Percentiles rank a stretch among this genome's conserved stretches.
These are phyloP conservation scores for Sclerotinia trifoliorum DNA, from an alignment of 2,329 filamentous ascomycete genomes.

Conservation along the genomic window DNA sequence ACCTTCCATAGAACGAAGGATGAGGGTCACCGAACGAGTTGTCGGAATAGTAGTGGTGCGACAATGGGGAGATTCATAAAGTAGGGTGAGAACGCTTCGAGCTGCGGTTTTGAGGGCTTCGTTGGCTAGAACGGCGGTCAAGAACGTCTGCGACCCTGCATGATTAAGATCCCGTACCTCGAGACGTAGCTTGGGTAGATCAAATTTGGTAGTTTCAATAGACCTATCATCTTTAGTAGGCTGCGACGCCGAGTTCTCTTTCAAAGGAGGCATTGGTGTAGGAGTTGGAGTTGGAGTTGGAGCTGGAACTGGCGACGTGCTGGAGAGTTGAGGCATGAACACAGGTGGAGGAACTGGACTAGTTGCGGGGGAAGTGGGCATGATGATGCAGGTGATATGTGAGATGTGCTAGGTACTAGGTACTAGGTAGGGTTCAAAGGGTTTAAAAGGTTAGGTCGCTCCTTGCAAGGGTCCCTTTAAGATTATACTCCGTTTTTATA, in stretches of 20 bases:
- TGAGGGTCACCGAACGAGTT: slow-evolving; percentile 83
- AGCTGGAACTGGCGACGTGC: slow-evolving; percentile 20
- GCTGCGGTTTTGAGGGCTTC: slow-evolving; percentile 62
- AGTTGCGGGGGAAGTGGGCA: slow-evolving; percentile 28
- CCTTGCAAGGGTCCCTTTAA: slow-evolving; percentile 17
- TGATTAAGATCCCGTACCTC: slow-evolving; percentile 58
- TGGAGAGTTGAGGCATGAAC: slow-evolving; percentile 34
- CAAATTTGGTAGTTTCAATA: slow-evolving; percentile 38
- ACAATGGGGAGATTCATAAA: slow-evolving; percentile 59
- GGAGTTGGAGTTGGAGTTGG: slow-evolving; percentile 26
- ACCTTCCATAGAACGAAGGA: slow-evolving; percentile 75
- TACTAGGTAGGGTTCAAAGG: background rate
- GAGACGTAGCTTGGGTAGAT: slow-evolving; percentile 57
- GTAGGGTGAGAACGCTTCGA: slow-evolving; percentile 64
- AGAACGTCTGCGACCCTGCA: slow-evolving; percentile 64
- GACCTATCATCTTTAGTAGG: slow-evolving; percentile 8
- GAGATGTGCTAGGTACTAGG: background rate
- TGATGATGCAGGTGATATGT: slow-evolving; percentile 22
- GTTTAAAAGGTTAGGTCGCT: background rate
- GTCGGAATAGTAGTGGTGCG: slow-evolving; percentile 48
- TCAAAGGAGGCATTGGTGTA: slow-evolving; percentile 25
- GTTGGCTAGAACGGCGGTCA: slow-evolving; percentile 62
- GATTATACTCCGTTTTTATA: background rate
- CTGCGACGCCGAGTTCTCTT: slow-evolving; percentile 10
- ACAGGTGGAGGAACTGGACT: slow-evolving; percentile 29